Base-by-base conservation (phyloP, 1,284 basidiomycete species). In the Leccinum griseonigrum region DNA sequence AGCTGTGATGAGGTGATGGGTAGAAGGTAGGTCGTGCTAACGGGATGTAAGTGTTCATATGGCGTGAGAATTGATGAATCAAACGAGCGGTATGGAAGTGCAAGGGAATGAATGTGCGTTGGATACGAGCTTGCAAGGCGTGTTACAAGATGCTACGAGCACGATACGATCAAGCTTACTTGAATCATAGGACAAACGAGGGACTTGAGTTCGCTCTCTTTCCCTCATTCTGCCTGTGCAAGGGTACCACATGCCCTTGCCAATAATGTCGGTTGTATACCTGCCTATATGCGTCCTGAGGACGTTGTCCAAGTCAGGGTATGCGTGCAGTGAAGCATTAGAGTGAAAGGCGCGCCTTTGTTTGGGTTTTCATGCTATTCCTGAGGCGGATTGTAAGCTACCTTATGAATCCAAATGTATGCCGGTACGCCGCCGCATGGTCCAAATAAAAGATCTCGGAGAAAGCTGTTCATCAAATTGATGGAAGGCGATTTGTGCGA, bases 211-310 rank as follows among this genome's bases (percentile, higher is more conserved):
- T 92, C 90, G 72, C 88, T 94, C 69, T 91, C 89, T 63, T 84
- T 77, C 9, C 82, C 82, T 36, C 78, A 78, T 55, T 83, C 81
- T 4, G 74, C 69, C 63, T 85, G 81, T 1, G 79, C 79, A 68
- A 87, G 78, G 34, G 80, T 78, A 71, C 88, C 85, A 67, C 91
- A 95, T 14, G 93, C 90, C 36, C 87, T 82, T 6, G 88, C 89
- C 16, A 98, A 82, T 91, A 99, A 76, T 98, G 97, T 97, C 97
- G 99, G 77, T 98, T 99, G 79, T 98, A 97, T 22, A 98, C 95
- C 67, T 91, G 88, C 74, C 90, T 90, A 78, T 91, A 95, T 5
- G 92, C 88, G 68, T 96, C 94, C 87, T 94, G 48, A 60, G 22
- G 26, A 26, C 36, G 60, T 4, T 16, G 61, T 66, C 13, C 66